Base-by-base conservation (phyloP, 345 rosid genomes). In the Eucalyptus sp. region DNA sequence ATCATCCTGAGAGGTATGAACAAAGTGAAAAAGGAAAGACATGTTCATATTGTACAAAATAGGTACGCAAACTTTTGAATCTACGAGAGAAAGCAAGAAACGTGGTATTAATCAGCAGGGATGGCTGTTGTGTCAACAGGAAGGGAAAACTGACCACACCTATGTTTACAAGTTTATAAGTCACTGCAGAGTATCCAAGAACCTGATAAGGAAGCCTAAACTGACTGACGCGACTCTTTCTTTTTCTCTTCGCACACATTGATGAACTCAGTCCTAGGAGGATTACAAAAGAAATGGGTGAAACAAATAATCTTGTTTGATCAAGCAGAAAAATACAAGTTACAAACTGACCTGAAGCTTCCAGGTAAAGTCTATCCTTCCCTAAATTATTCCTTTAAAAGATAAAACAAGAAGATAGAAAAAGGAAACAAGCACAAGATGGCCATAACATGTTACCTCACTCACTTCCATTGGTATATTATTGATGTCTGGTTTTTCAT, bases 401-500 rank as follows among this genome's bases (percentile, higher is more conserved):
- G 48, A 76, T 41, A 76, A 41, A 76, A 13, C 83, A 41, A 8
- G 33, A 64, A 87, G 66, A 37, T 22, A 64, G 18, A 33, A 31
- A 29, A 68, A 80, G n/a, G 62, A 41, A 37, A 64, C 37, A 10
- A 81, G n/a, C 84, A 43, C 48, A 84, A 50, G 86, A 76, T 86
- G 27, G 51, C 12, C 22, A 44, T 50, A 50, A 84, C 48, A 52
- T 16, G 87, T 92, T 80, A 97, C 99, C 98, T 95, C 95, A 87
- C 64, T 93, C 89, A 95, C 95, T 84, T 95, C 99, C 96, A 94
- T 94, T 0, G 97, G 98, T 16, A 91, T 81, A 86, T 96, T 96
- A 89, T 96, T 96, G 27, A 95, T 96, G 88, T 97, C 97, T 24
- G 98, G 99, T 89, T 97, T 96, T 89, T 94, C 98, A 84, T 94